These are phyloP conservation scores for Solanum clarkiae DNA, from an alignment of 257 asterid genomes.

Conservation along the genomic window DNA sequence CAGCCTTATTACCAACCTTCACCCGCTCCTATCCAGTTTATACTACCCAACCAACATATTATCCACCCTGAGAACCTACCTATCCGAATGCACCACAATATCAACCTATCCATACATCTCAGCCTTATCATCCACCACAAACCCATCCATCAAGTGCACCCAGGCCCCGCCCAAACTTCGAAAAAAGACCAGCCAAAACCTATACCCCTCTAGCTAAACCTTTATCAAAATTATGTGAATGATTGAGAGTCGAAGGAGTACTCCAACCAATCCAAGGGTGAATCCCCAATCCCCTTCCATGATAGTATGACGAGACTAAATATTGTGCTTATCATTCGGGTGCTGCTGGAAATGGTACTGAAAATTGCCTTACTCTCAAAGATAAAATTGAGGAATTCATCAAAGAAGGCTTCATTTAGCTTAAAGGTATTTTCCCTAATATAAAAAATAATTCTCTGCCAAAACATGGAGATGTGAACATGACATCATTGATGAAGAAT, in stretches of 20 bases:
- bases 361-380: no score
- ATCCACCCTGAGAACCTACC: not conserved
- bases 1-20: not conserved
- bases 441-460: no score
- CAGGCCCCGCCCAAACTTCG: not conserved
- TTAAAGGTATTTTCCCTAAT: no score
- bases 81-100: not conserved
- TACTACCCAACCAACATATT: not conserved
- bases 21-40: not conserved
- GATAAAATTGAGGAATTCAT: no score
- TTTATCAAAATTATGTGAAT: accelerated
- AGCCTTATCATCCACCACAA: not conserved
- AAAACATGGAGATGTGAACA: no score
- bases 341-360: no score
- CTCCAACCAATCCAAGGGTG: not conserved
- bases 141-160: not conserved
- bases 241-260: not conserved
- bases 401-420: no score
- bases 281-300: not conserved
- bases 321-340: no score
- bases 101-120: no score
- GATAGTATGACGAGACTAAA: no score
- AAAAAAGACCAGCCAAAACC: not conserved
- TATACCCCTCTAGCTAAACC: not conserved
- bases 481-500: no score